Evolutionary conservation across 768 basidiomycete genomes (phyloP).

Genomic region (Tulasnella calospora): DNA sequence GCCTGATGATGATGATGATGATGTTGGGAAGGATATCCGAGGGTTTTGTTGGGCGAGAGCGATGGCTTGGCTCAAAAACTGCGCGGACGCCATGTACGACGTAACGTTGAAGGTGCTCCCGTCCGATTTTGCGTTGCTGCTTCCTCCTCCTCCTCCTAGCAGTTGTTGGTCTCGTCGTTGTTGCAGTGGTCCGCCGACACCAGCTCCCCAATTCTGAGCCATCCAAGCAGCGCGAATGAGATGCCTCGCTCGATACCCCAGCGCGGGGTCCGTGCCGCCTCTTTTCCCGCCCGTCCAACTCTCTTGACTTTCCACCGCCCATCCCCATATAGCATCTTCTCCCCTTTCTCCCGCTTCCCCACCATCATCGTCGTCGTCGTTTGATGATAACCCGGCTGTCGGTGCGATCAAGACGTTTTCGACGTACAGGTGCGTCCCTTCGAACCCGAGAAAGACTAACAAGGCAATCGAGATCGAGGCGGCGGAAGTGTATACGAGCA

Average conservation of each 20-base stretch:
- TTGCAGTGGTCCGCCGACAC: conserved; percentile 27
- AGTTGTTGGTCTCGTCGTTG: neutral
- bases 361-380: conserved; percentile 34
- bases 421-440: conserved; percentile 58
- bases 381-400: conserved; percentile 31
- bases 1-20: neutral
- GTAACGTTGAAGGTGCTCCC: conserved; percentile 32
- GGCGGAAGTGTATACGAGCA: conserved; percentile 19
- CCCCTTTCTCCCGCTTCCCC: conserved; percentile 38
- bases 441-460: conserved; percentile 39
- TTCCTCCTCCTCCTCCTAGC: neutral
- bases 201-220: conserved; percentile 59
- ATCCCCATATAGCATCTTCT: conserved; percentile 52
- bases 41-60: conserved; percentile 15
- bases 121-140: conserved; percentile 36
- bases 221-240: conserved; percentile 68
- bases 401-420: conserved; percentile 49
- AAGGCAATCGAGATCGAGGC: conserved; percentile 19
- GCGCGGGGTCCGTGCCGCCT: conserved; percentile 68
- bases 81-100: conserved; percentile 2
- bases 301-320: conserved; percentile 62
- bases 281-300: conserved; percentile 50
- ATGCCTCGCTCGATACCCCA: conserved; percentile 58
- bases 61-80: conserved; percentile 21
- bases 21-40: neutral